phyloP scores from a whole-genome alignment of 805 yeast species.

The Scheffersomyces lignosus region DNA sequence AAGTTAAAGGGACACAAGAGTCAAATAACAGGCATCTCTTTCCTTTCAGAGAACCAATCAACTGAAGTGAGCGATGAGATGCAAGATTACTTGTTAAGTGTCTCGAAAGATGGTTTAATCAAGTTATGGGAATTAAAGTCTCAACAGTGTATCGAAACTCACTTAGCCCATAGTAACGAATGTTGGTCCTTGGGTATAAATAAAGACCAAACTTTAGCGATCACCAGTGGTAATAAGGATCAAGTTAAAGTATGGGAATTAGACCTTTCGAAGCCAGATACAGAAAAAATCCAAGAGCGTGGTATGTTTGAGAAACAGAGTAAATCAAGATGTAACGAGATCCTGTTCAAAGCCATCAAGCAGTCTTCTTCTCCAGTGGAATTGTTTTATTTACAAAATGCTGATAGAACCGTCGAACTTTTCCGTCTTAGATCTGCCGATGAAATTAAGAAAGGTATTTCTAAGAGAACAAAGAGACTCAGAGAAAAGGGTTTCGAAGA shows the following conservation, averaged over 20 bases:
- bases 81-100: constrained; percentile 72
- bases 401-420: constrained; percentile 77
- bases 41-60: constrained; percentile 34
- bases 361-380: constrained; percentile 35
- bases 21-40: constrained; percentile 74
- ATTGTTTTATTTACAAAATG: constrained; percentile 70
- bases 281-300: constrained; percentile 47
- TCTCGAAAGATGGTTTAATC: constrained; percentile 85
- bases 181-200: constrained; percentile 79
- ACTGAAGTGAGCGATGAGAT: constrained; percentile 44
- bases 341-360: constrained; percentile 46
- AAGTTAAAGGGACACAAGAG: constrained; percentile 88
- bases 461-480: constrained; percentile 75
- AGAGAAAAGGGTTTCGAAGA: constrained; percentile 63
- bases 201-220: constrained; percentile 39
- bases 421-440: constrained; percentile 74
- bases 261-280: constrained; percentile 53
- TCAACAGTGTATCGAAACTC: constrained; percentile 91
- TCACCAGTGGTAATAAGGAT: constrained; percentile 79
- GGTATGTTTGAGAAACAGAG: constrained; percentile 78
- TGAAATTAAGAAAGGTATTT: constrained; percentile 75
- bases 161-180: constrained; percentile 89
- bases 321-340: constrained; percentile 64
- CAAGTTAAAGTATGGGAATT: constrained; percentile 83
- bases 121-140: constrained; percentile 92